phyloP scores from a whole-genome alignment of 2,329 filamentous ascomycete genomes.

The Zalaria obscura region DNA sequence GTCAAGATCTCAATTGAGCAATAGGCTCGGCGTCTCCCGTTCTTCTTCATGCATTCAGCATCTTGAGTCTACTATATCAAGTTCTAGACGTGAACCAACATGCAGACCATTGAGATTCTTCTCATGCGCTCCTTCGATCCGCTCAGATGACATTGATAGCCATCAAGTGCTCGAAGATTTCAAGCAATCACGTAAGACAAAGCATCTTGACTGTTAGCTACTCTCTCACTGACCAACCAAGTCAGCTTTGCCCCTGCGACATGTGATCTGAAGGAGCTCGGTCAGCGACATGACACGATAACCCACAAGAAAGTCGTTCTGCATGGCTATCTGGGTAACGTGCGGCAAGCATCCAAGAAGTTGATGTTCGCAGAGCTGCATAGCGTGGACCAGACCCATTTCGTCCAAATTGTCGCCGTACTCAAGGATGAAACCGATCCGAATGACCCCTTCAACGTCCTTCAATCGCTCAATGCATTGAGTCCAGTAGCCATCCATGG shows the following conservation, averaged over 20 bases:
- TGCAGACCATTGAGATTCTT: too few relatives aligned
- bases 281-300: slow-evolving; percentile 8
- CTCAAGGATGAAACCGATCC: slow-evolving; percentile 4
- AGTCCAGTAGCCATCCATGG: slow-evolving; percentile 42
- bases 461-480: slow-evolving; percentile 32
- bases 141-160: too few relatives aligned
- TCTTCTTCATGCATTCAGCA: too few relatives aligned
- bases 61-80: too few relatives aligned
- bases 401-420: slow-evolving; percentile 18
- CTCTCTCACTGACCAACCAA: slow-evolving; percentile 9
- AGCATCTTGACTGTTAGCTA: not conserved
- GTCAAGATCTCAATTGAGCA: not conserved
- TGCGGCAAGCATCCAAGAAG: slow-evolving; percentile 52
- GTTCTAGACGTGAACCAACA: too few relatives aligned
- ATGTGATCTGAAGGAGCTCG: slow-evolving; percentile 19
- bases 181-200: slow-evolving; percentile 8
- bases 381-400: slow-evolving; percentile 25
- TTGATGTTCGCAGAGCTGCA: slow-evolving; percentile 55
- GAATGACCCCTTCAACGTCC: slow-evolving; percentile 8
- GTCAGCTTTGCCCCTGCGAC: slow-evolving; percentile 33
- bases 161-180: slow-evolving; percentile 10
- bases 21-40: too few relatives aligned
- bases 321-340: slow-evolving; percentile 59
- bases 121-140: too few relatives aligned
- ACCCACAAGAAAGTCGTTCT: slow-evolving; percentile 33